Conservation (phyloP, 345 rosid genomes). For the Garcia nutans region DNA sequence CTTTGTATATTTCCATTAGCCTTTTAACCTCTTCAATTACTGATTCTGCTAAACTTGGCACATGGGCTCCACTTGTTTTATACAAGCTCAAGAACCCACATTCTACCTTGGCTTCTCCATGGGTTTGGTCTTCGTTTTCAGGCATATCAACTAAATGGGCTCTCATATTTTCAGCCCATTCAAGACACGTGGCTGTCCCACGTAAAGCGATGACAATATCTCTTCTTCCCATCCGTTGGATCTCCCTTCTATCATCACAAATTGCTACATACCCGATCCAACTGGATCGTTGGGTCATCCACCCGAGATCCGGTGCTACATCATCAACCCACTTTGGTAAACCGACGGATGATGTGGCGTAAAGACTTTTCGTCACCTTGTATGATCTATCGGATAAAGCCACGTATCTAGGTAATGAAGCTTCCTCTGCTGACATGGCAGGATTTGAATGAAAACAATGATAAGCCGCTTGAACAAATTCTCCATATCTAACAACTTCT, state of each 20-base stretch:
- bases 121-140: not conserved
- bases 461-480: constrained; percentile 52
- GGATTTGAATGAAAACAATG: constrained; percentile 77
- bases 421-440: constrained; percentile 52
- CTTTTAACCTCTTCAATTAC: constrained; percentile 24
- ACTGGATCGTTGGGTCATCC: constrained; percentile 96
- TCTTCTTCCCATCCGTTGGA: constrained; percentile 92
- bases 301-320: constrained; percentile 74
- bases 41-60: constrained; percentile 24
- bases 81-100: constrained; percentile 33
- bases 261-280: constrained; percentile 97
- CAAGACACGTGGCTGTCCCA: constrained; percentile 91
- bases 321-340: constrained; percentile 85
- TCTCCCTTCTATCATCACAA: constrained; percentile 70
- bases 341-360: constrained; percentile 84
- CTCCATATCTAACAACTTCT: constrained; percentile 59
- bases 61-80: constrained; percentile 29
- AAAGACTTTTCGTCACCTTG: constrained; percentile 71
- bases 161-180: constrained; percentile 90
- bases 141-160: constrained; percentile 36
- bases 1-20: constrained; percentile 25
- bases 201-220: constrained; percentile 90
- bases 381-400: constrained; percentile 66
- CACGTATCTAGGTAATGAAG: constrained; percentile 56
- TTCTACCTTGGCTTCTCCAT: constrained; percentile 21